Evolutionary conservation across 2,329 filamentous ascomycete genomes (phyloP).

Genomic region (Fusarium tanahbumbuense): DNA sequence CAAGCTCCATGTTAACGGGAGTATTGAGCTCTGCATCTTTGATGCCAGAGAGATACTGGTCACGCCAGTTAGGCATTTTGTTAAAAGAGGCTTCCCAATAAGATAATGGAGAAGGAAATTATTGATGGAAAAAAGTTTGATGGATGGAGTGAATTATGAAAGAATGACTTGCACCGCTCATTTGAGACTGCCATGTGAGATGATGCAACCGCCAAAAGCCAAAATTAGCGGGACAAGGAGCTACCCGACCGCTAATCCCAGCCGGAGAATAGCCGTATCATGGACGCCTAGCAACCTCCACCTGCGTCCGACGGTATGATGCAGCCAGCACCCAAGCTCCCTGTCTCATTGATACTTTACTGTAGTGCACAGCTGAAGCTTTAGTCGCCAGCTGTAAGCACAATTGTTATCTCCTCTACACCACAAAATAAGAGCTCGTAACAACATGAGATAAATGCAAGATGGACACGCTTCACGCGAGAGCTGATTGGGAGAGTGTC

Average conservation of each 20-base stretch:
- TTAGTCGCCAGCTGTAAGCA: conserved; percentile 8
- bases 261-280: conserved; percentile 49
- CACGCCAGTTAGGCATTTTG: conserved; percentile 76
- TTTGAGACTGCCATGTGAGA: conserved; percentile 37
- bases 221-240: conserved; percentile 24
- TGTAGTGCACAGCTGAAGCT: conserved; percentile 25
- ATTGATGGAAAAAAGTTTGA: not conserved
- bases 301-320: conserved; percentile 29
- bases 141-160: conserved; percentile 6
- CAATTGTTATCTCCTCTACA: not conserved
- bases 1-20: conserved; percentile 71
- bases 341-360: conserved; percentile 24
- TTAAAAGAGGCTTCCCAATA: not conserved
- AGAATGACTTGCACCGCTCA: conserved; percentile 30
- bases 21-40: conserved; percentile 76
- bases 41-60: conserved; percentile 82
- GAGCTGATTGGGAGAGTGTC: conserved; percentile 93
- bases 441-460: conserved; percentile 49
- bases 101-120: not conserved
- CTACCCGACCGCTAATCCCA: conserved; percentile 40
- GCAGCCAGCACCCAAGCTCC: conserved; percentile 26
- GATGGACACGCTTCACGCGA: conserved; percentile 73
- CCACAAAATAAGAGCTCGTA: conserved; percentile 1
- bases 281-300: conserved; percentile 29
- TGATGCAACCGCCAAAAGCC: conserved; percentile 42